Evolutionary conservation across 805 yeast genomes (phyloP).

Genomic region (Starmerella apis): DNA sequence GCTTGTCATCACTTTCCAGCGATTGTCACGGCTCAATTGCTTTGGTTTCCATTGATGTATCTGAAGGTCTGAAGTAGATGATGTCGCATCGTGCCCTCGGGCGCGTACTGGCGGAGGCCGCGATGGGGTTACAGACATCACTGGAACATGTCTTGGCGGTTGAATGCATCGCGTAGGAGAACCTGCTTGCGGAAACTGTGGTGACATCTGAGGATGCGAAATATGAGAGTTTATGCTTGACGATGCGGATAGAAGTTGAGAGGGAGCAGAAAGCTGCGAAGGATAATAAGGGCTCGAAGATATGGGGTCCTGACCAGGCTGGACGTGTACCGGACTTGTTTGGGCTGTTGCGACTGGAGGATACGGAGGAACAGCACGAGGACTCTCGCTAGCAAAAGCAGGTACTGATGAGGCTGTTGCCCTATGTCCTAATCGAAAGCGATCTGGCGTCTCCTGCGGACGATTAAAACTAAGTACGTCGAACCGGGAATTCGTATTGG

Average conservation of each 20-base stretch:
- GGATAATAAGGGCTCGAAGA: conserved; percentile 10
- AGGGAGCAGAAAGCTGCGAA: conserved; percentile 14
- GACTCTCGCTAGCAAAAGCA: conserved; percentile 11
- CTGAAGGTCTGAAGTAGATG: conserved; percentile 20
- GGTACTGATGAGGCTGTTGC: conserved; percentile 25
- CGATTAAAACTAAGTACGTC: conserved; percentile 23
- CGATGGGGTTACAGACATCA: conserved; percentile 8
- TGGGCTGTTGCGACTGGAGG: neutral
- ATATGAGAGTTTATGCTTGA: neutral
- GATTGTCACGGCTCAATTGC: conserved; percentile 17
- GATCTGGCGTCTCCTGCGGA: conserved; percentile 17
- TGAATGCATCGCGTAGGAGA: neutral
- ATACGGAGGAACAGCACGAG: neutral
- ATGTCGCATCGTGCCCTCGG: conserved; percentile 10
- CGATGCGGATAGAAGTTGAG: neutral
- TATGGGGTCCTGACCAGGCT: neutral
- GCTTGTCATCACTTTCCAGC: conserved; percentile 19
- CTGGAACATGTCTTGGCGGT: conserved; percentile 1
- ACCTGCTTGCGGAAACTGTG: neutral
- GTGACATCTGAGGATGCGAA: neutral
- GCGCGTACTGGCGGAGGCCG: conserved; percentile 2
- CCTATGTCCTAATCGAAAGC: conserved; percentile 23
- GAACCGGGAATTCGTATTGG: conserved; percentile 16
- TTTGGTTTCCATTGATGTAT: conserved; percentile 25
- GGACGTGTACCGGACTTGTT: neutral